These are phyloP conservation scores for Scenedesmus sp. DNA, from an alignment of 163 green algal species.

Conservation along the genomic window DNA sequence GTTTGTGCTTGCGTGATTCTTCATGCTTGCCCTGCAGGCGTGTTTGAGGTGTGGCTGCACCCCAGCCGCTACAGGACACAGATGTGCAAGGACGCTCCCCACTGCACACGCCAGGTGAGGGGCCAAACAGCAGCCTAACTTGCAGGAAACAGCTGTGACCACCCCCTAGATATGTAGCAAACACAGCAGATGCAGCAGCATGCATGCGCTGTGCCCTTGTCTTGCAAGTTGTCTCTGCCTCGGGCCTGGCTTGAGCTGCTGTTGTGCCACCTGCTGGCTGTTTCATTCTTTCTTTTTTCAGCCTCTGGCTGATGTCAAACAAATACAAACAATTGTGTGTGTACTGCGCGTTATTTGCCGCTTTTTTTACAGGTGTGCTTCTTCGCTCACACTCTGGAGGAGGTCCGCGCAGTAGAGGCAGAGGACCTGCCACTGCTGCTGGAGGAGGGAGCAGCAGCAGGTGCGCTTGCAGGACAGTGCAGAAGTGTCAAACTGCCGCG, in stretches of 20 bases:
- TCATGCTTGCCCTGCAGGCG: slow-evolving; percentile 49
- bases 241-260: neutral
- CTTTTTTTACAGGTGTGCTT: slow-evolving; percentile 73
- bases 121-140: neutral
- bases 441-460: slow-evolving; percentile 6
- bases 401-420: slow-evolving; percentile 75
- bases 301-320: neutral
- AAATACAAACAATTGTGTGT: neutral
- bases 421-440: slow-evolving; percentile 27
- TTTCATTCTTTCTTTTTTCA: neutral
- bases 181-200: neutral
- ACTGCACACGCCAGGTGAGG: slow-evolving; percentile 79
- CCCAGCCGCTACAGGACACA: slow-evolving; percentile 88
- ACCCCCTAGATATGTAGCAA: neutral
- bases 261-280: neutral
- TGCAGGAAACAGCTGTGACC: neutral
- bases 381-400: slow-evolving; percentile 84
- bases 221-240: no score
- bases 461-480: neutral
- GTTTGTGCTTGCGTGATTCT: neutral
- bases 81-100: slow-evolving; percentile 87
- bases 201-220: neutral
- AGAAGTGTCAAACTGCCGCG: neutral
- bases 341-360: neutral
- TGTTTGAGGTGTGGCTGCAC: slow-evolving; percentile 95